Conservation (phyloP, 306 rosid genomes). For the Vigna angularis region DNA sequence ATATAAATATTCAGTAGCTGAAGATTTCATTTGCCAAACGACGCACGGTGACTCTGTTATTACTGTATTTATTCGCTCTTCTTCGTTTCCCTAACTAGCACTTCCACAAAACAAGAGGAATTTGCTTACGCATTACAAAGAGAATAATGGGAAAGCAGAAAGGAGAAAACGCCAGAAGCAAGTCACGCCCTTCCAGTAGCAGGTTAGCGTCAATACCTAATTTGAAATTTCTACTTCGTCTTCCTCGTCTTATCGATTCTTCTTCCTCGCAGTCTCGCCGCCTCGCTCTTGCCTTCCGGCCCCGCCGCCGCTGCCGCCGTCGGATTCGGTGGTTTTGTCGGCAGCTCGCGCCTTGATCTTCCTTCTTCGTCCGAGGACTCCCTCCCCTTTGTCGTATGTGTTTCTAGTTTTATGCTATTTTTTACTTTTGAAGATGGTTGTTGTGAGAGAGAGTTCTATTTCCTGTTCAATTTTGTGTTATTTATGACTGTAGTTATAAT, state of each 20-base stretch:
- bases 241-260: background rate
- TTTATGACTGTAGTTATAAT: background rate
- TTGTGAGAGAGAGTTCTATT: background rate
- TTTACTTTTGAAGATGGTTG: background rate
- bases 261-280: conserved; percentile 67
- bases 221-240: background rate
- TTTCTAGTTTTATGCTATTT: background rate
- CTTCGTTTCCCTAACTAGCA: conserved; percentile 5
- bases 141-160: conserved; percentile 76
- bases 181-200: conserved; percentile 93
- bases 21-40: background rate
- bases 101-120: background rate
- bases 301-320: conserved; percentile 65
- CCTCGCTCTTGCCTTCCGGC: conserved; percentile 81
- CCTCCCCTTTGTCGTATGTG: conserved; percentile 59
- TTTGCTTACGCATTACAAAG: background rate
- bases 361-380: conserved; percentile 68
- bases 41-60: background rate
- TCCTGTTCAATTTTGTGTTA: background rate
- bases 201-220: conserved; percentile 53
- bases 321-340: conserved; percentile 94
- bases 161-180: conserved; percentile 84
- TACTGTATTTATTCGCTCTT: background rate
- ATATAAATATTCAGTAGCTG: background rate
- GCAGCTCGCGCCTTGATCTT: conserved; percentile 82